These are phyloP conservation scores for Hypoxylon intermedium DNA, from an alignment of 495 filamentous ascomycete genomes.

Conservation along the genomic window DNA sequence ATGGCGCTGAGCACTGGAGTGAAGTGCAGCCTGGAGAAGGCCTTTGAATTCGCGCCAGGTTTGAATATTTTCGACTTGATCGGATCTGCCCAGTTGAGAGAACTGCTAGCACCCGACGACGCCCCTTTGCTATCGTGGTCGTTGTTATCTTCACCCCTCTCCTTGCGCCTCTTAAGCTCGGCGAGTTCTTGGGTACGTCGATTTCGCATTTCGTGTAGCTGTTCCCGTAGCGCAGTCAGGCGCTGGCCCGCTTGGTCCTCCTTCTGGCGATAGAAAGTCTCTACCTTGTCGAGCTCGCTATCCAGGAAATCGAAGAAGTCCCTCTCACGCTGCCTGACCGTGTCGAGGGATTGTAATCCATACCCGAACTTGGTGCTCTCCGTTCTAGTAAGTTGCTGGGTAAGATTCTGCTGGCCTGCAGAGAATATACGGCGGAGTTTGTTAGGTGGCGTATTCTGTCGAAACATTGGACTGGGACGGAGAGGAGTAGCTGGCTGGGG, in stretches of 20 bases:
- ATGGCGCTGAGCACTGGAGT: slow-evolving; percentile 48
- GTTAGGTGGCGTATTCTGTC: slow-evolving; percentile 11
- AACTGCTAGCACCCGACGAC: slow-evolving; percentile 26
- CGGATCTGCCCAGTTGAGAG: slow-evolving; percentile 49
- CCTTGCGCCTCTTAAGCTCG: slow-evolving; percentile 44
- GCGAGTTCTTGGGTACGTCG: slow-evolving; percentile 75
- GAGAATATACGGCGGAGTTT: slow-evolving; percentile 39
- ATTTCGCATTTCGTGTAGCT: slow-evolving; percentile 88
- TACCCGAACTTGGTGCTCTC: slow-evolving; percentile 27
- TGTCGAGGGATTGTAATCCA: slow-evolving; percentile 52
- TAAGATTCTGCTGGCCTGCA: slow-evolving; percentile 11
- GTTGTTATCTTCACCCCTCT: slow-evolving; percentile 39
- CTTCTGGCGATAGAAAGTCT: slow-evolving; percentile 81
- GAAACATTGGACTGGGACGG: slow-evolving; percentile 5
- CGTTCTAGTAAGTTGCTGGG: slow-evolving; percentile 13
- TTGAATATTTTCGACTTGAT: slow-evolving; percentile 52
- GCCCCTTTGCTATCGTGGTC: slow-evolving; percentile 32
- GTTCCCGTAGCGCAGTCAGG: slow-evolving; percentile 72
- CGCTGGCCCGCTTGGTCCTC: slow-evolving; percentile 79
- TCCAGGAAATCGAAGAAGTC: slow-evolving; percentile 85
- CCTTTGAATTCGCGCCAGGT: slow-evolving; percentile 56
- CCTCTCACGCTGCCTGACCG: slow-evolving; percentile 63
- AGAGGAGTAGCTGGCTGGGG: slow-evolving; percentile 11
- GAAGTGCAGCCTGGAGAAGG: slow-evolving; percentile 48
- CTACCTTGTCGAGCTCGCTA: slow-evolving; percentile 80